Percentiles rank a stretch among this genome's conserved stretches.
These are phyloP conservation scores for Ogataea ramenticola DNA, from an alignment of 805 yeast species.

Conservation along the genomic window DNA sequence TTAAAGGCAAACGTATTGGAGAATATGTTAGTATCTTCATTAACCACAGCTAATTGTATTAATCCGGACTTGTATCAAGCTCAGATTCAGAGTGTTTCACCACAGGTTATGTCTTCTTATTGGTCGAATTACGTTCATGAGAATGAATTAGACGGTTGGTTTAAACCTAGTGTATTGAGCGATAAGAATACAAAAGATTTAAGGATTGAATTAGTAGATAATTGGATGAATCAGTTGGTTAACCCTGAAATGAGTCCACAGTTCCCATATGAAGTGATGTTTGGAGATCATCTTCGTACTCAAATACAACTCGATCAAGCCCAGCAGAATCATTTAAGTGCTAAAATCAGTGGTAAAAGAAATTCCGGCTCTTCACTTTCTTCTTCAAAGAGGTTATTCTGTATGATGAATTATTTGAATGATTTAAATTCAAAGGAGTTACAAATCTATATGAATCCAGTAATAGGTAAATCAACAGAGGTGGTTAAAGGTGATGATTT, in stretches of 20 bases:
- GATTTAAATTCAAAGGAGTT: slow-evolving; percentile 5
- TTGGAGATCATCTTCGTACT: not conserved
- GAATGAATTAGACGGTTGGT: slow-evolving; percentile 2
- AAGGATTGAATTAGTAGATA: slow-evolving; percentile 18
- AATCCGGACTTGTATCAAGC: slow-evolving; percentile 6
- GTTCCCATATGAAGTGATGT: not conserved
- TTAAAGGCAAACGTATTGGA: slow-evolving; percentile 49
- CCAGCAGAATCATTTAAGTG: not conserved
- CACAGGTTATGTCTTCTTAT: slow-evolving; percentile 23
- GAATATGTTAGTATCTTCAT: slow-evolving; percentile 30
- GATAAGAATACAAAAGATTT: slow-evolving; percentile 15
- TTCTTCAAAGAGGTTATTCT: slow-evolving; percentile 22
- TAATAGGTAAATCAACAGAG: slow-evolving; percentile 7
- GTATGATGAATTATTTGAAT: slow-evolving; percentile 19
- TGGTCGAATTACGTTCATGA: slow-evolving; percentile 14
- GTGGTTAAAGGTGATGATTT: slow-evolving; percentile 52
- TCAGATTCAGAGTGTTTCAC: slow-evolving; percentile 16
- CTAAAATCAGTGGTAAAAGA: not conserved
- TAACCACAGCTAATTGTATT: slow-evolving; percentile 9
- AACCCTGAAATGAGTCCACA: not conserved
- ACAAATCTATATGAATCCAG: not conserved
- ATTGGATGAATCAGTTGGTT: slow-evolving; percentile 14
- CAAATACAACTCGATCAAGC: not conserved
- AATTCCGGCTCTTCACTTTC: not conserved
- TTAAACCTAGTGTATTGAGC: not conserved